Evolutionary conservation across 208 protist species (phyloP), one percentile per base, ranked within the genome.

Genomic region (Endotrypanum monterogeii): DNA sequence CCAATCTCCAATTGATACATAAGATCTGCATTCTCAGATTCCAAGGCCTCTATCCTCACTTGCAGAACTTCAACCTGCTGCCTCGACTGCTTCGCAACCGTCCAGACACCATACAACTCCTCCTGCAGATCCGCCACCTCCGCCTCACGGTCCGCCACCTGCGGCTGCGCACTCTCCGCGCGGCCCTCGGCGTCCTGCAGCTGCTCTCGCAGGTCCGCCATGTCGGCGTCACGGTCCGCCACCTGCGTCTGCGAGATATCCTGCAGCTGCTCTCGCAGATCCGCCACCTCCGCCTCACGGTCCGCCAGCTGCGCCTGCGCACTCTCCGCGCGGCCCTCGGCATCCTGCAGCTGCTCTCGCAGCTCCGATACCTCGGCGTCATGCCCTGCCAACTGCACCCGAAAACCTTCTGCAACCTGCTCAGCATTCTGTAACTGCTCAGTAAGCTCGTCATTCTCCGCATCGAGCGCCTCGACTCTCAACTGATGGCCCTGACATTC

Each of bases 51-150:
- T 0, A 80, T 76, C 39, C 73, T 73, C 28, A 71, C 75, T 23
- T 85, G 82, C 28, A 90, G 68, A 37, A 90, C 83, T 9, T 75
- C 67, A 67, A 86, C 78, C 25, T 20, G 28, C 56, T 39, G 14
- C 56, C 23, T 14, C n/a, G 56, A 30, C 25, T 39, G 28, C 32
- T 2, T 6, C 56, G 12, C 28, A n/a, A 14, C 28, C 56, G 6
- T 18, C 12, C 7, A 30, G 14, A 25, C 46, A n/a, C 14, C 57
- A 14, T 8, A 23, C 57, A 74, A 50, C 61, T 77, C 5, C 62
- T 71, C 48, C 63, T 44, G 62, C 73, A 78, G 67, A 44, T 58
- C 73, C 3, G 55, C 46, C 23, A 78, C 41, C 57, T 51, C 62
- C 23, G 73, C 65, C 32, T 67, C 67, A 54, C 62, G 57, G 44